Evolutionary conservation across 2,329 filamentous ascomycete species (phyloP).

Genomic region (Microascus cirrosus): DNA sequence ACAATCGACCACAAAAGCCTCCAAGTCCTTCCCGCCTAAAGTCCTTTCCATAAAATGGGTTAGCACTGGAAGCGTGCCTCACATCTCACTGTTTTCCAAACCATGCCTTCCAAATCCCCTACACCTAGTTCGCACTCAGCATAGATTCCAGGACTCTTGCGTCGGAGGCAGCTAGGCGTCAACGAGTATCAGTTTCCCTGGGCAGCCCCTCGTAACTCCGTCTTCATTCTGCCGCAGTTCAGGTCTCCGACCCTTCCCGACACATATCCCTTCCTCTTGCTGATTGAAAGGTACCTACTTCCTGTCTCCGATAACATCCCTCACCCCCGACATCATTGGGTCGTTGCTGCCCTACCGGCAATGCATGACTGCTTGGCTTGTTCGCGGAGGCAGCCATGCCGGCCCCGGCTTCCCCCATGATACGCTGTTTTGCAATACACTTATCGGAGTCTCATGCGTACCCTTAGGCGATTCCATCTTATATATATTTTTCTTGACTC

Average conservation of each 20-base stretch:
- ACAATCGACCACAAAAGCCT: background rate
- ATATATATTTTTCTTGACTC: background rate
- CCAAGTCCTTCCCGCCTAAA: background rate
- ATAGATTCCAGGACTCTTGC: background rate
- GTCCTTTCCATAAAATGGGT: background rate
- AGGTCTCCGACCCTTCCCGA: background rate
- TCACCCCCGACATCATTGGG: background rate
- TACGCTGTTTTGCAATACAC: background rate
- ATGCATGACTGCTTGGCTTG: background rate
- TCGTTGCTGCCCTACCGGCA: background rate
- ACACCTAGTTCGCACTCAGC: background rate
- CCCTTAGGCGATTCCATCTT: too few species aligned
- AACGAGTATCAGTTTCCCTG: background rate
- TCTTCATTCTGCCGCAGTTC: background rate
- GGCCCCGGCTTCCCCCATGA: background rate
- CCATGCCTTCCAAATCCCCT: background rate
- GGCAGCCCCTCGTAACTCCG: background rate
- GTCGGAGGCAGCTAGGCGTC: background rate
- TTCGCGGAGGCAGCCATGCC: background rate
- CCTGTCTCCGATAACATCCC: background rate
- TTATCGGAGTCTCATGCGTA: background rate
- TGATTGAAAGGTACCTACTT: background rate
- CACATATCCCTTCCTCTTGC: background rate
- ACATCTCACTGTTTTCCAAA: background rate
- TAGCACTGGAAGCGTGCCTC: background rate